Conservation (phyloP, 257 asterid genomes). For the Dorcoceras hygrometricum region DNA sequence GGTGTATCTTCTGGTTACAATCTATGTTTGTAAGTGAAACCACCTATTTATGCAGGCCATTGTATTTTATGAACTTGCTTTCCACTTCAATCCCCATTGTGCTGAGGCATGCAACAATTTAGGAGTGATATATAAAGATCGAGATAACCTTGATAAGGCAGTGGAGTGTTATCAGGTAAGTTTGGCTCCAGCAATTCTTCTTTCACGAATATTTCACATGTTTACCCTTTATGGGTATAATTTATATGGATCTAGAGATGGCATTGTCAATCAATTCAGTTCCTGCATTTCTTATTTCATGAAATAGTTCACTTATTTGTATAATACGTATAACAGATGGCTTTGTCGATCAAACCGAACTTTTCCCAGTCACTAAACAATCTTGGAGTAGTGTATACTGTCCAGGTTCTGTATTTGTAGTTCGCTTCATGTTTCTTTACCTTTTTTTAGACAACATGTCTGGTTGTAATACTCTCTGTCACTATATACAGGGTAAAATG, state of each 20-base stretch:
- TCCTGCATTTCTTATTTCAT: too few species aligned
- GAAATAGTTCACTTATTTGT: too few species aligned
- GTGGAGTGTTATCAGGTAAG: conserved; percentile 97
- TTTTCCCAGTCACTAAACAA: conserved; percentile 97
- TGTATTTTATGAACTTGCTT: conserved; percentile 96
- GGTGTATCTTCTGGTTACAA: conserved; percentile 4
- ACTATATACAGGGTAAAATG: conserved; percentile 82
- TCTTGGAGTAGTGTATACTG: conserved; percentile 99
- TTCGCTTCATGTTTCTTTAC: conserved; percentile 11
- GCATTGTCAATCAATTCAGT: conserved; percentile 95
- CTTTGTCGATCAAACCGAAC: conserved; percentile 90
- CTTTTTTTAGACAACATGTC: neutral
- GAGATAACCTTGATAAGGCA: conserved; percentile 98
- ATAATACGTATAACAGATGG: too few species aligned
- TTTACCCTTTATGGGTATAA: conserved; percentile 24
- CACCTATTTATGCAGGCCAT: conserved; percentile 70
- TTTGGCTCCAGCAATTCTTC: conserved; percentile 28
- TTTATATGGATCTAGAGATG: conserved; percentile 50
- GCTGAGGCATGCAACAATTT: conserved; percentile 99
- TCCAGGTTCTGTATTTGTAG: conserved; percentile 64
- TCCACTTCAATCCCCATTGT: conserved; percentile 99
- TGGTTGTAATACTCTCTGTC: conserved; percentile 20
- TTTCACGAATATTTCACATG: conserved; percentile 6
- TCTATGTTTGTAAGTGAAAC: neutral
- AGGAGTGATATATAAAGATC: conserved; percentile 97